Evolutionary conservation across 2,329 filamentous ascomycete species (phyloP), one percentile per base, ranked within the genome.

Genomic region (Colletotrichum eremochloae): DNA sequence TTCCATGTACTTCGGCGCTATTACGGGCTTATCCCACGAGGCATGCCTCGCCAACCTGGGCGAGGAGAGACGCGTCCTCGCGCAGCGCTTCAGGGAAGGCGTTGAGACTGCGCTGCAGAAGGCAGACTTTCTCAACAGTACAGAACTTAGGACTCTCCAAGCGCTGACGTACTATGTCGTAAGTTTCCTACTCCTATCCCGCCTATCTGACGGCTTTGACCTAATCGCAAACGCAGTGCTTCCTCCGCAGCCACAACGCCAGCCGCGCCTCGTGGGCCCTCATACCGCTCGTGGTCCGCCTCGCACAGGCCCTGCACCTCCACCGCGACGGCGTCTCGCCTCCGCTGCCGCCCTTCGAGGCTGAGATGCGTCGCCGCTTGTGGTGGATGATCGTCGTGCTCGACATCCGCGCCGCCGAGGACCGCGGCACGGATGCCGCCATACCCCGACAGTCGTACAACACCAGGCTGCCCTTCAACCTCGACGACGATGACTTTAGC

Each of bases 331-430:
- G 82, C 4, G 78, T 80, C 48, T 80, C 80, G 6, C 77, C 77
- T 7, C 75, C 77, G 1, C 80, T 82, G 56, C 75, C 80, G 0
- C 84, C 87, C 0, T 92, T 88, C 73, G 86, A 91, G 68, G 84
- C 85, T 3, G 88, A 91, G 78, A 86, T 91, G 80, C 85, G 90
- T 29, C 85, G 90, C 11, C 84, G 90, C 3, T 77, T 92, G 0
- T 92, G 90, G 87, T 89, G 88, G 81, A 88, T 91, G 74, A 85
- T 92, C n/a, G 78, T 90, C 40, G 84, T 90, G n/a, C 82, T 91
- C 2, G 90, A 92, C 74, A 82, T 86, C 38, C 85, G 86, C 9
- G 84, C 85, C 1, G 84, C 87, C 8, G 87, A 90, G 75, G 84
- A 89, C 62, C 84, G 87, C 4, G 89, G 89, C 14, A 83, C 84